Base-by-base conservation (phyloP, 208 protist species). In the Leishmania guyanensis region DNA sequence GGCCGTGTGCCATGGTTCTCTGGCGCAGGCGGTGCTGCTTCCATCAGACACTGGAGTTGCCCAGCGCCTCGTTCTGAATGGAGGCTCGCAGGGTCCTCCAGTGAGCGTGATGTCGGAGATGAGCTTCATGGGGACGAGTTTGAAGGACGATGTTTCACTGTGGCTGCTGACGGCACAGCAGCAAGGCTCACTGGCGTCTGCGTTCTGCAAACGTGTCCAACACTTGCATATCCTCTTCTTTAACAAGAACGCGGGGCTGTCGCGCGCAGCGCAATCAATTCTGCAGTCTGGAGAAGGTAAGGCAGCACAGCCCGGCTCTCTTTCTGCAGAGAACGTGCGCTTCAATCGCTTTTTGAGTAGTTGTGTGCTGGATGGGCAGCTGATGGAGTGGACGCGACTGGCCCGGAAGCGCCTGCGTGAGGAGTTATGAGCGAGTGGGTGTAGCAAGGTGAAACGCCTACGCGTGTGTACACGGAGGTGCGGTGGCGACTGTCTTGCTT, bases 1-100 rank as follows among this genome's bases (percentile, higher is more conserved):
- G 53, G 79, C 84, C 20, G 90, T 84, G 33, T 89, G 87, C 72
- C 91, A 95, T 69, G 91, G 91, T 29, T 92, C 91, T 53, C 86
- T 93, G 12, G 71, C 84, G 22, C 90, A 91, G 65, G 70, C 85
- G 66, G 66, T 88, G 26, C 12, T 72, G 26, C 29, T 66, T 53
- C 77, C 71, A 9, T 10, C 62, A 74, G 33, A 56, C 58, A 36
- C 60, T 22, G 50, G 85, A 29, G 39, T 51, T 79, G 46, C 60
- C 70, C 71, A 77, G 33, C 60, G 65, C n/a, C 64, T 82, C 3
- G 8, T 86, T 17, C 9, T 92, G 0, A 33, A 84, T 6, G 92
- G 92, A 36, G 92, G 92, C 58, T 88, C 88, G 14, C 89, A 86
- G 22, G 89, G 88, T 8, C 90, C 90, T 50, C 76, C 85, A 20